Evolutionary conservation across 129 eudicot species (phyloP), one percentile per base, ranked within the genome.

Genomic region (Flaveria robusta): DNA sequence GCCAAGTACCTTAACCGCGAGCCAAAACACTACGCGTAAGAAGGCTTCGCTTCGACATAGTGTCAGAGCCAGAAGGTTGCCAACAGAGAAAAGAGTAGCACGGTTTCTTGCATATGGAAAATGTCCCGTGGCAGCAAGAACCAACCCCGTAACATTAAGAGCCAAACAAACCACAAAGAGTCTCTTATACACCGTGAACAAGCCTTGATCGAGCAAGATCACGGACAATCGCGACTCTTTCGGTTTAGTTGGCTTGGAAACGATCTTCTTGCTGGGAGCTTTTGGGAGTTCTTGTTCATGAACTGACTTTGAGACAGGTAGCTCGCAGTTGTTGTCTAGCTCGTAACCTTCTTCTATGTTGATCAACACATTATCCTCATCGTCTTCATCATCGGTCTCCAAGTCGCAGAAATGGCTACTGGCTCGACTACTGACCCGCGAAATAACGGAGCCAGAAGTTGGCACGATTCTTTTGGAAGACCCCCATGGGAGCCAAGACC

Each of bases 371-470:
- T 19, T 9, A 5, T 71, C 83, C 0, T 74, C 78, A 1, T 82
- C 82, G 4, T 76, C 84, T 2, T 82, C 83, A 26, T 86, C 86
- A 0, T 81, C 86, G 5, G 51, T 47, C 20, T 90, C 93, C 0
- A 87, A 16, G 55, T 90, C 96, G 10, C 96, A 90, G 29, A 87
- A 90, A 75, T 90, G 96, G 82, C 90, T 90, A 58, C 90, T 86
- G 22, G 88, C 64, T 16, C 73, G 75, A 84, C 96, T 87, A 39
- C 46, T 71, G 31, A 91, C 72, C 26, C 92, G 50, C 1, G 78
- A 71, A 0, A 72, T 11, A 13, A 72, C 39, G 0, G 79, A 6
- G 31, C 80, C 78, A 1, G 85, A 79, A 24, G 86, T 63, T 13
- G 92, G 92, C 0, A 68, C 77, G 16, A 87, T 66, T 56, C 77